Conservation (phyloP, 305 asterid genomes). For the Rubia peregrina region DNA sequence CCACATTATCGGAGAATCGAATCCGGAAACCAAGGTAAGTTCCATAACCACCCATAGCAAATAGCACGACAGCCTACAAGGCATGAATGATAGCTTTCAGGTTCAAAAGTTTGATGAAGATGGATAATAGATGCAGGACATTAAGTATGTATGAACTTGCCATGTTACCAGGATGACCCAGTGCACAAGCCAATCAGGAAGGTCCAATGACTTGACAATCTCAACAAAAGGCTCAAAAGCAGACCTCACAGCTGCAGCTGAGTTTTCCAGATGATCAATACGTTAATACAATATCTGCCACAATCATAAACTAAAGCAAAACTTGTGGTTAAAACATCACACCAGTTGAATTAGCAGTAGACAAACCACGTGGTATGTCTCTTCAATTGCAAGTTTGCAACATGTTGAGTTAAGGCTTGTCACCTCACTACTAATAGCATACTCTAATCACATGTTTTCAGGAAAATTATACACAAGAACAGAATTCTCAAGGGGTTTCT, state of each 20-base stretch:
- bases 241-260: conserved; percentile 65
- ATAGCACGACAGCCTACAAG: conserved; percentile 80
- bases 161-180: conserved; percentile 99
- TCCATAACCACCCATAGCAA: conserved; percentile 98
- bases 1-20: conserved; percentile 64
- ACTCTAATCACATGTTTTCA: not conserved
- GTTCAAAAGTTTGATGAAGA: not conserved
- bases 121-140: not conserved
- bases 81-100: not conserved
- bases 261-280: conserved; percentile 12
- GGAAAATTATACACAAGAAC: not conserved
- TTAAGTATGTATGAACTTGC: conserved; percentile 20
- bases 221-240: conserved; percentile 59
- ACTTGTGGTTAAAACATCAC: not conserved
- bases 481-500: not conserved
- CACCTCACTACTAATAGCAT: not conserved
- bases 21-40: conserved; percentile 86
- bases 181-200: conserved; percentile 87
- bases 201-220: conserved; percentile 58
- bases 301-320: not conserved
- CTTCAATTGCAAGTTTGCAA: not conserved
- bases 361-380: not conserved
- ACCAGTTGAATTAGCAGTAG: not conserved
- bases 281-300: not conserved
- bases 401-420: not conserved